phyloP scores from a whole-genome alignment of 139 green algal genomes.

The Chlorella sp. region DNA sequence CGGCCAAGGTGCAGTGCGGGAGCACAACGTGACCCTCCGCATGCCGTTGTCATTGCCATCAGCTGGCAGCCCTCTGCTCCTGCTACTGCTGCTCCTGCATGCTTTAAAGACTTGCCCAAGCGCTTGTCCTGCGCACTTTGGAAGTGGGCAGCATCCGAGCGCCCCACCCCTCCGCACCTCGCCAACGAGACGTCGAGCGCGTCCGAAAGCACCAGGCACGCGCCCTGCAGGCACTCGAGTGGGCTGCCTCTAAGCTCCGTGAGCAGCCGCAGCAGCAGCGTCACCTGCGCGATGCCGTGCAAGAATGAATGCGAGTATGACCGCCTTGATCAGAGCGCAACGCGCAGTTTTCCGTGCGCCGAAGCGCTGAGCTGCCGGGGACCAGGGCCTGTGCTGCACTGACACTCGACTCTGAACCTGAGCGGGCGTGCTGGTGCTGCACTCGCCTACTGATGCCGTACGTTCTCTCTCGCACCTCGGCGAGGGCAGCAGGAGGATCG shows the following conservation, averaged over 20 bases:
- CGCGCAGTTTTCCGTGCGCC: not conserved
- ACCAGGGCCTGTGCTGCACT: not conserved
- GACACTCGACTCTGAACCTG: too few relatives aligned
- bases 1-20: not conserved
- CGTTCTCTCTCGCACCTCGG: too few relatives aligned
- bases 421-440: too few relatives aligned
- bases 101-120: too few relatives aligned
- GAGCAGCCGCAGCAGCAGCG: not conserved
- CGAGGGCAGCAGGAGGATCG: too few relatives aligned
- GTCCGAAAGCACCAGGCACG: not conserved
- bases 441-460: not conserved
- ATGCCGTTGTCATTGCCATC: too few relatives aligned
- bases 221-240: not conserved
- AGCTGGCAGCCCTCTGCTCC: too few relatives aligned
- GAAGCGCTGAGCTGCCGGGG: not conserved
- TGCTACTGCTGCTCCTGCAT: too few relatives aligned
- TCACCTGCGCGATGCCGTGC: too few relatives aligned
- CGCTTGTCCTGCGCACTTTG: not conserved
- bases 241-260: not conserved
- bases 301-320: not conserved
- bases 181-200: not conserved
- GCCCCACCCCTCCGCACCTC: not conserved
- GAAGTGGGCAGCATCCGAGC: not conserved
- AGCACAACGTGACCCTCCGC: too few relatives aligned
- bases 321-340: too few relatives aligned